Conservation (phyloP, 345 rosid species). For the Aquilaria yunnanensis region DNA sequence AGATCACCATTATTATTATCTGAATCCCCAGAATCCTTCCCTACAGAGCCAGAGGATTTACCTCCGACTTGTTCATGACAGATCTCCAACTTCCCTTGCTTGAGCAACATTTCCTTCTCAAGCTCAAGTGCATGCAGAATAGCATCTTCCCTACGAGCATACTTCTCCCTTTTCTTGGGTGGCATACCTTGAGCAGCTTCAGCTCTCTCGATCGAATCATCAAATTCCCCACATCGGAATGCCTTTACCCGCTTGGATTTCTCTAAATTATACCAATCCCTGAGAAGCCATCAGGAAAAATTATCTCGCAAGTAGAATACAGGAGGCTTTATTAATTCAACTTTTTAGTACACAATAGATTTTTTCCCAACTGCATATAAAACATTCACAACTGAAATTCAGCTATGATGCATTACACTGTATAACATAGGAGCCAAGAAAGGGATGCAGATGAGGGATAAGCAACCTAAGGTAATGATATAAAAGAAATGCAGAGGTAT, state of each 20-base stretch:
- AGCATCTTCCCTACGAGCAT: slow-evolving; percentile 99
- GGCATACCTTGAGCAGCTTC: slow-evolving; percentile 77
- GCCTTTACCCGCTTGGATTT: slow-evolving; percentile 97
- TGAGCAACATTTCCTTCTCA: slow-evolving; percentile 61
- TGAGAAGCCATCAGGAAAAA: slow-evolving; percentile 22
- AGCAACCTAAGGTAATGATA: too few species aligned
- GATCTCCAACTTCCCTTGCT: slow-evolving; percentile 38
- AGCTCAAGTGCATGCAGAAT: slow-evolving; percentile 99
- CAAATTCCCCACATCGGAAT: slow-evolving; percentile 96
- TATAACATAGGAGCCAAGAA: neutral
- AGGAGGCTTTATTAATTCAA: neutral
- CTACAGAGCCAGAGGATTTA: slow-evolving; percentile 29
- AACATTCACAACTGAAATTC: neutral
- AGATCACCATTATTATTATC: slow-evolving; percentile 34
- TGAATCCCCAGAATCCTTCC: slow-evolving; percentile 41
- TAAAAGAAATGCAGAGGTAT: too few species aligned
- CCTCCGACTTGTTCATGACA: slow-evolving; percentile 26
- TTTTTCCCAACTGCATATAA: neutral
- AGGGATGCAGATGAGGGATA: too few species aligned
- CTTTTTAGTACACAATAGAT: too few species aligned
- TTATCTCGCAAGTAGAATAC: slow-evolving; percentile 2
- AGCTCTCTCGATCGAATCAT: slow-evolving; percentile 88
- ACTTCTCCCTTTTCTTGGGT: slow-evolving; percentile 89
- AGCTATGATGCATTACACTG: neutral
- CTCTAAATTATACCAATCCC: slow-evolving; percentile 99